Conservation (phyloP, 129 eudicot species). For the Apium graveolens region DNA sequence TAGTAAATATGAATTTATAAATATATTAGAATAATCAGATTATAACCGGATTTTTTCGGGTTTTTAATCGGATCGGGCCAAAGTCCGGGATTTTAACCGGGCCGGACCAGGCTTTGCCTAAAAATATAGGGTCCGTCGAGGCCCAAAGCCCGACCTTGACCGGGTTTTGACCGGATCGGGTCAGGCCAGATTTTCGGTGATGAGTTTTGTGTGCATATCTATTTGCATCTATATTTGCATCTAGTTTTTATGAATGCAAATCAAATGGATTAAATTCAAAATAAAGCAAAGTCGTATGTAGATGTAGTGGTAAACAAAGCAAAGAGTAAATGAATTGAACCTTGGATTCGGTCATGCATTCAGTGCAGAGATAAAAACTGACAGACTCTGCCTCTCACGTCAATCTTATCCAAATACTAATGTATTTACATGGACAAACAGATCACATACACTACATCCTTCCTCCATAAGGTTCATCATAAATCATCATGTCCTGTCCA, state of each 20-base stretch:
- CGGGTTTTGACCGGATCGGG: too few relatives aligned
- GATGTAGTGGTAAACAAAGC: neutral
- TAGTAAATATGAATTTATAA: too few relatives aligned
- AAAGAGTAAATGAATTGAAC: neutral
- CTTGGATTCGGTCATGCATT: neutral
- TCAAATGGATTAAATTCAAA: neutral
- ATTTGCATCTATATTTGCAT: too few relatives aligned
- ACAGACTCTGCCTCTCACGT: neutral
- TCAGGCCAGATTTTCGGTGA: too few relatives aligned
- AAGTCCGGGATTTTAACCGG: too few relatives aligned
- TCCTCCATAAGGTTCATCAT: neutral
- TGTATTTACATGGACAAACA: neutral
- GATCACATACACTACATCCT: neutral
- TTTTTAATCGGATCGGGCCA: too few relatives aligned
- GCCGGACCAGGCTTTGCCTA: too few relatives aligned
- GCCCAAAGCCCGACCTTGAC: too few relatives aligned
- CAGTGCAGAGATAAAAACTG: neutral
- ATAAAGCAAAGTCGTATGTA: neutral
- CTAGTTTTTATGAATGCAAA: neutral
- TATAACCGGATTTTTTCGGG: too few relatives aligned
- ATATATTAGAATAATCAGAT: too few relatives aligned
- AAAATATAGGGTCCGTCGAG: too few relatives aligned
- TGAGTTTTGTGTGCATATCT: too few relatives aligned
- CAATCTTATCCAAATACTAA: neutral
- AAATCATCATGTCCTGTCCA: neutral